These are phyloP conservation scores for Xanthoceras sorbifolium DNA, from an alignment of 345 rosid genomes.

Conservation along the genomic window DNA sequence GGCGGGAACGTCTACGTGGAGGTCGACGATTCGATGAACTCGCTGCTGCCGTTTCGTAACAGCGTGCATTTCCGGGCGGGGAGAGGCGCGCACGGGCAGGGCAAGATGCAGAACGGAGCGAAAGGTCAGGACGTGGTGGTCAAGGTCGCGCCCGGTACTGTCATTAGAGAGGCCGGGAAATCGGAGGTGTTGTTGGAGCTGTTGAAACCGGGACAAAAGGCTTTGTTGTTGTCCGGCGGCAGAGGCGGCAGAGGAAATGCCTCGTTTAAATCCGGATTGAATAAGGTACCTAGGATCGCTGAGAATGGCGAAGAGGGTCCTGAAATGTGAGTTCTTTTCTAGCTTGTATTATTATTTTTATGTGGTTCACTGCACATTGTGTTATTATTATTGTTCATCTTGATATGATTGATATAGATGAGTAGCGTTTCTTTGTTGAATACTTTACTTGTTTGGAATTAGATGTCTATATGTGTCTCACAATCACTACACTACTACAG, in stretches of 20 bases:
- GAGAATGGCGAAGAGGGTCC: conserved; percentile 96
- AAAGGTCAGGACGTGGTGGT: conserved; percentile 84
- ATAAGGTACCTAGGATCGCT: conserved; percentile 87
- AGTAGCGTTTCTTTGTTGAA: too few species aligned
- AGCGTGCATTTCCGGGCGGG: conserved; percentile 83
- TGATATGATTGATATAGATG: background rate
- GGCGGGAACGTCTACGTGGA: conserved; percentile 85
- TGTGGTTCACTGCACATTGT: background rate
- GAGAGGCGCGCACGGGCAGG: conserved; percentile 80
- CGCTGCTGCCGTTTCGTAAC: conserved; percentile 78
- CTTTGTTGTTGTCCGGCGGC: conserved; percentile 83
- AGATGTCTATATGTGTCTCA: background rate
- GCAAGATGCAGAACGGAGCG: conserved; percentile 69
- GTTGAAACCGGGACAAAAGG: conserved; percentile 76
- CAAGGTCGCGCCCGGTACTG: conserved; percentile 87
- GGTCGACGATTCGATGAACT: conserved; percentile 83
- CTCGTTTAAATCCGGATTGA: conserved; percentile 75
- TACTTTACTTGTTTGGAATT: background rate
- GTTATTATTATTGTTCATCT: background rate
- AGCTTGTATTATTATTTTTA: too few species aligned
- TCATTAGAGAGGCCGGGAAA: conserved; percentile 66
- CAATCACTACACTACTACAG: background rate
- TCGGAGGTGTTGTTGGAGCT: conserved; percentile 84
- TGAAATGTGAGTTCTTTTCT: conserved; percentile 72
- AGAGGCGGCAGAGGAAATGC: conserved; percentile 98